A percentile compares a stretch with the other conserved stretches of the same genome.
phyloP scores from a whole-genome alignment of 306 rosid species.

The Castanea crenata region DNA sequence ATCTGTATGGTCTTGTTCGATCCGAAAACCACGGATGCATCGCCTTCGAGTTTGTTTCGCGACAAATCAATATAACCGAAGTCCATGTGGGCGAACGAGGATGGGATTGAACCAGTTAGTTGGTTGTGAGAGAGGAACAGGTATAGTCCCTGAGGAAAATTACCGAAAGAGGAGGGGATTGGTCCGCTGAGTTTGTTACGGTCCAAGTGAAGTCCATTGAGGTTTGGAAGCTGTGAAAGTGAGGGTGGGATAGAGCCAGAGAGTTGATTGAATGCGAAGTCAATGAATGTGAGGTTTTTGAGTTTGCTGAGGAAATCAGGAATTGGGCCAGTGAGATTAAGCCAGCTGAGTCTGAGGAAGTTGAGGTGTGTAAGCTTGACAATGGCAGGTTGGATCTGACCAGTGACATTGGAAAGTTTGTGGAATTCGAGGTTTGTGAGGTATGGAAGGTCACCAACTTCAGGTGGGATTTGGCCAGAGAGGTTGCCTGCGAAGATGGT shows the following conservation, averaged over 20 bases:
- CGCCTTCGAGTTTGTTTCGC: slow-evolving; percentile 69
- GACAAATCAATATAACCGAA: slow-evolving; percentile 37
- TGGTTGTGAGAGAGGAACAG: too few relatives aligned
- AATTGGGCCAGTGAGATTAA: slow-evolving; percentile 54
- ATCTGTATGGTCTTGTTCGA: slow-evolving; percentile 31
- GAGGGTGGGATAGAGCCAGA: slow-evolving; percentile 56
- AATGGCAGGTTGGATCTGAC: slow-evolving; percentile 20
- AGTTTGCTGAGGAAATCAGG: slow-evolving; percentile 62
- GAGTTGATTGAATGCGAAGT: slow-evolving; percentile 56
- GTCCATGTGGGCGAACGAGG: slow-evolving; percentile 7
- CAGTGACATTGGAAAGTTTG: slow-evolving; percentile 54
- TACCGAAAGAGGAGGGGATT: too few relatives aligned
- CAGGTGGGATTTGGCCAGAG: slow-evolving; percentile 58
- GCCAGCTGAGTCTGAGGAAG: slow-evolving; percentile 24
- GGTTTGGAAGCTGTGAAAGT: slow-evolving; percentile 40
- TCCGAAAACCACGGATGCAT: slow-evolving; percentile 56
- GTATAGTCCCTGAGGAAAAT: too few relatives aligned
- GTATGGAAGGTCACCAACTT: slow-evolving; percentile 64
- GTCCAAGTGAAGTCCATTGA: too few relatives aligned
- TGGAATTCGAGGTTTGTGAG: slow-evolving; percentile 48
- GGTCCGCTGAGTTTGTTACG: too few relatives aligned
- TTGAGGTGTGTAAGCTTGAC: too few relatives aligned
- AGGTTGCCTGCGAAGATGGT: slow-evolving; percentile 33
- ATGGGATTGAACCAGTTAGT: too few relatives aligned
- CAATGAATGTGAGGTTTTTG: slow-evolving; percentile 34